Evolutionary conservation across 2,329 filamentous ascomycete species (phyloP).

Genomic region (Aaosphaeria arxii): DNA sequence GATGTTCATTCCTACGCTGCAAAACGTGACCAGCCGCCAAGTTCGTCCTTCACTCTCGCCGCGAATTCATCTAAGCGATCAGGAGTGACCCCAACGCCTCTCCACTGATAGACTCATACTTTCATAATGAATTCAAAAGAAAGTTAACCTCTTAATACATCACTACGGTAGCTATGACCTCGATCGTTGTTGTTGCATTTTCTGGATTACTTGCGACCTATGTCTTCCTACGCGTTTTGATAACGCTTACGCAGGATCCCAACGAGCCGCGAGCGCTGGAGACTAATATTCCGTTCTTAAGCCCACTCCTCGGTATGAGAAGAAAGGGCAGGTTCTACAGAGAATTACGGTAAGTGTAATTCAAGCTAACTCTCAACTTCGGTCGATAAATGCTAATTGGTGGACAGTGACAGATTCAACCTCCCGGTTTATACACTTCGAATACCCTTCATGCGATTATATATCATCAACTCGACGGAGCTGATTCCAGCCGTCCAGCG

Average conservation of each 20-base stretch:
- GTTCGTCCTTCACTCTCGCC: too few relatives aligned
- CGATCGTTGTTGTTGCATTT: neutral
- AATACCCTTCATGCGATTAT: constrained; percentile 38
- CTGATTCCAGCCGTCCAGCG: constrained; percentile 13
- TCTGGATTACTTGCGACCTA: neutral
- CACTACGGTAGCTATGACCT: neutral
- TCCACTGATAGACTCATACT: too few relatives aligned
- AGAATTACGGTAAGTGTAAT: neutral
- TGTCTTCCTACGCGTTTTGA: constrained; percentile 9
- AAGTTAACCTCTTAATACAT: too few relatives aligned
- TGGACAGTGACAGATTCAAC: constrained; percentile 7
- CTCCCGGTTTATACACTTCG: constrained; percentile 40
- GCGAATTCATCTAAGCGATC: too few relatives aligned
- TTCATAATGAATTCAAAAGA: too few relatives aligned
- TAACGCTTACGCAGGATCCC: constrained; percentile 9
- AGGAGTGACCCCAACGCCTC: too few relatives aligned
- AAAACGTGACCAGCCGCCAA: too few relatives aligned
- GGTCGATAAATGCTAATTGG: neutral
- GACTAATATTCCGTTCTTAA: constrained; percentile 12
- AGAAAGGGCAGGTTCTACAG: neutral
- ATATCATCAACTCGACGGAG: constrained; percentile 36
- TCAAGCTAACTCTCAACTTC: neutral
- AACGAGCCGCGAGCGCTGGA: constrained; percentile 9
- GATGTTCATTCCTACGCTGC: too few relatives aligned
- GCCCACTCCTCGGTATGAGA: constrained; percentile 11